phyloP scores from a whole-genome alignment of 352 stramenopile species.

The Globisporangium nagaii region DNA sequence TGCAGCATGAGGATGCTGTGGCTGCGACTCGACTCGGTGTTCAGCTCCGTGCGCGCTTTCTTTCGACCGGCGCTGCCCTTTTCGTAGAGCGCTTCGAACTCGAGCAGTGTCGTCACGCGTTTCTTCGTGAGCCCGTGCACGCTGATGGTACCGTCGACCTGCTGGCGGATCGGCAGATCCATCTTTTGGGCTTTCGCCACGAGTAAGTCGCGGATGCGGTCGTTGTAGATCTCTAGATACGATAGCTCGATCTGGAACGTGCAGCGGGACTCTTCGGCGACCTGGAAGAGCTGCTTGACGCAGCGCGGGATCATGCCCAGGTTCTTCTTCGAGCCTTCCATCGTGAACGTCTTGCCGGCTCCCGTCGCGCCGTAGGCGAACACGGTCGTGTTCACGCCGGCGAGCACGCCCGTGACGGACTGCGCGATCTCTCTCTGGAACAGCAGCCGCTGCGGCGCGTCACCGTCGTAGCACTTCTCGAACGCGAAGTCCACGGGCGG shows the following conservation, averaged over 20 bases:
- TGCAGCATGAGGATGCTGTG: conserved; percentile 82
- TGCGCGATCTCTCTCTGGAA: conserved; percentile 39
- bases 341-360: conserved; percentile 63
- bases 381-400: conserved; percentile 44
- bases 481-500: conserved; percentile 19
- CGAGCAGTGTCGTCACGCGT: conserved; percentile 19
- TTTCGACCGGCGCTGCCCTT: conserved; percentile 18
- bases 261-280: conserved; percentile 15
- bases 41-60: conserved; percentile 47
- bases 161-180: conserved; percentile 33
- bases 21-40: conserved; percentile 61
- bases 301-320: conserved; percentile 43
- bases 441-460: conserved; percentile 25
- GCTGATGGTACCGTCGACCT: conserved; percentile 23
- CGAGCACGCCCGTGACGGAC: conserved; percentile 24
- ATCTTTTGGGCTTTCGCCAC: conserved; percentile 15
- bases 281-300: conserved; percentile 40
- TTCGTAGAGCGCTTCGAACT: conserved; percentile 32
- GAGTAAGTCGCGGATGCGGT: conserved; percentile 78
- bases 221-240: conserved; percentile 90
- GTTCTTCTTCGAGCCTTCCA: conserved; percentile 50
- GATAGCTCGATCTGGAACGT: conserved; percentile 31
- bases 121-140: conserved; percentile 26
- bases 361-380: conserved; percentile 59
- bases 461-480: conserved; percentile 38